Base-by-base conservation (phyloP, 768 basidiomycete genomes). In the Tricholoma matsutake region DNA sequence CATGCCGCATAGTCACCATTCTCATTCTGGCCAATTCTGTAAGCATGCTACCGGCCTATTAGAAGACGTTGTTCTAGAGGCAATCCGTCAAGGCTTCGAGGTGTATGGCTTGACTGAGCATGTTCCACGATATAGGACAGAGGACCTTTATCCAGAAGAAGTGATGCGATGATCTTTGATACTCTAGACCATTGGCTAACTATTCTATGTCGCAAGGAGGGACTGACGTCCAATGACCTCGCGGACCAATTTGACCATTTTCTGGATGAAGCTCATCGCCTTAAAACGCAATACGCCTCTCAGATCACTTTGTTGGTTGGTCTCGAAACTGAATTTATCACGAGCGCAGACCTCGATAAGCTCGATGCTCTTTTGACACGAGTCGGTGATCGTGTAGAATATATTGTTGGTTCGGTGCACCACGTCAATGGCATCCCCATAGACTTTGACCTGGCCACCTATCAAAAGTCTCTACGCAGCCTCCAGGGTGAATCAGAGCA, bases 121-220 rank as follows among this genome's bases (percentile, higher is more conserved):
- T 73, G 89, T 89, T 56, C 96, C 97, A 28, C 86, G 96, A 28
- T 96, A 95, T 75, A 82, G 93, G 60, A 60, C 67, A 1, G 72
- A 81, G 34, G 95, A 99, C 71, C 77, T 98, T 29, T 98, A 97
- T 72, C 96, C 96, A 18, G 97, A 98, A 78, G 97, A 99, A 86
- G 95, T 96, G 70, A 67, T 77, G 10, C 31, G 65, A 8, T 10
- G 37, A 55, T 54, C 49, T 51, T 6, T 45, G 16, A 56, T 43
- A n/a, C 43, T 52, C 60, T 41, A 39, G 16, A 11, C 49, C 18
- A 62, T 22, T n/a, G 53, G 8, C 51, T 53, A 49, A 57, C 29
- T 45, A 32, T 49, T 49, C 47, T 56, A 54, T 49, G 16, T 68
- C 62, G 47, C 51, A 66, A 96, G 92, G 76, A 78, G 64, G 83